A percentile compares a stretch with the other conserved stretches of the same genome.
These are phyloP conservation scores for Tricholoma matsutake DNA, from an alignment of 768 basidiomycete species.

Conservation along the genomic window DNA sequence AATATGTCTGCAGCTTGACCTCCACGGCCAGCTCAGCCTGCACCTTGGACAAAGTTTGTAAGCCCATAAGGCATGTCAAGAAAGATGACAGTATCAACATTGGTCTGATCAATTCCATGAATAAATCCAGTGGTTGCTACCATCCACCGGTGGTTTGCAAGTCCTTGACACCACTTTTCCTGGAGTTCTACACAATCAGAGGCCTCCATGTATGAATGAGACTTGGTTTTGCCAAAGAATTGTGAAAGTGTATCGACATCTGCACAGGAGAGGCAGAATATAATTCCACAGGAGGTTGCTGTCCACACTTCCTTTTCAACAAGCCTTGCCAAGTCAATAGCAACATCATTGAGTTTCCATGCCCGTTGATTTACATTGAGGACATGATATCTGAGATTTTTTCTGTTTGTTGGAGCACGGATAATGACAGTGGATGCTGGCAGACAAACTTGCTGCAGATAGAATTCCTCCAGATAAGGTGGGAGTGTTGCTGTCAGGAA, in stretches of 20 bases:
- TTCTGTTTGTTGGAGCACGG: neutral
- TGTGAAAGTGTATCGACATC: neutral
- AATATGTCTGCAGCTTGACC: constrained; percentile 1
- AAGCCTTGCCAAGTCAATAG: neutral
- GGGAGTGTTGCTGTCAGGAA: constrained; percentile 20
- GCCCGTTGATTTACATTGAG: neutral
- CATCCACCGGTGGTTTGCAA: constrained; percentile 20
- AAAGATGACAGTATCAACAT: constrained; percentile 13
- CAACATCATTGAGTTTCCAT: neutral
- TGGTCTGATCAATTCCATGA: constrained; percentile 19
- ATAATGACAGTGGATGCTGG: neutral
- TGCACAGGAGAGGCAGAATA: neutral
- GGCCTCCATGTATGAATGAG: no score
- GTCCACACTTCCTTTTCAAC: neutral
- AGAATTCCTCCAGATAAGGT: neutral
- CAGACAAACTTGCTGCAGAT: constrained; percentile 3
- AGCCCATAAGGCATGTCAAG: constrained; percentile 18
- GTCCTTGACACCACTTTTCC: no score
- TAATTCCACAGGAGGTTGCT: neutral
- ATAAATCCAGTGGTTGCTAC: constrained; percentile 17
- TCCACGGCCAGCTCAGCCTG: constrained; percentile 16
- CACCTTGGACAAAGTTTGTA: constrained; percentile 17
- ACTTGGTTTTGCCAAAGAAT: neutral
- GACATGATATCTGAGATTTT: neutral
- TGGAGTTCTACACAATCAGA: no score